A percentile compares a stretch with the other conserved stretches of the same genome.
These are phyloP conservation scores for Cladosporium oxysporum DNA, from an alignment of 2,329 filamentous ascomycete species.

Conservation along the genomic window DNA sequence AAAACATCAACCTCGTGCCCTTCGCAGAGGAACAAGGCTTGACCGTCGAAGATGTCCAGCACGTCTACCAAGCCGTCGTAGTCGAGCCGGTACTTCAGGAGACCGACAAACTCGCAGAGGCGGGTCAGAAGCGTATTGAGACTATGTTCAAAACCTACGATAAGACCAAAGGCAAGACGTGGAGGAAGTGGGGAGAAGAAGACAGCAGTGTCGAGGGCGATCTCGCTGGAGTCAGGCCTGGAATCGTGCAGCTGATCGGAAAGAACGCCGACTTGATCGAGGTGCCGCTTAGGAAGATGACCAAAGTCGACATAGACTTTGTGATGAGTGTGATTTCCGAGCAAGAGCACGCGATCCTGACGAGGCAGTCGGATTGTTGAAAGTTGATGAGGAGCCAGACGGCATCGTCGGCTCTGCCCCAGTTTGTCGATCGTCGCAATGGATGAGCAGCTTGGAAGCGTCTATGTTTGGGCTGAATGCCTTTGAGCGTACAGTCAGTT, in stretches of 20 bases:
- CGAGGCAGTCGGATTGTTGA: not conserved
- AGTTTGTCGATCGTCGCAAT: not conserved
- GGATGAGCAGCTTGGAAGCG: not conserved
- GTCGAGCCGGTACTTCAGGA: slow-evolving; percentile 24
- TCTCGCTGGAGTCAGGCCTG: slow-evolving; percentile 21
- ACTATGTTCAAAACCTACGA: slow-evolving; percentile 11
- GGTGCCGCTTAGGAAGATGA: slow-evolving; percentile 13
- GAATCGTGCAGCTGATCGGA: slow-evolving; percentile 9
- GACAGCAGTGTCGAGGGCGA: slow-evolving; percentile 15
- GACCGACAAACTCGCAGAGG: slow-evolving; percentile 20
- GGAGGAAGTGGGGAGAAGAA: slow-evolving; percentile 14
- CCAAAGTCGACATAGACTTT: slow-evolving; percentile 48
- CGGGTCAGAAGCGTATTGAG: slow-evolving; percentile 25
- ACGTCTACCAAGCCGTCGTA: slow-evolving; percentile 25
- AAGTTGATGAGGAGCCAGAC: too few species aligned
- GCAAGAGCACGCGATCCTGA: not conserved
- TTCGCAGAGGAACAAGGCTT: slow-evolving; percentile 23
- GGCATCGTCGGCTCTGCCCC: not conserved
- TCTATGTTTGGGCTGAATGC: not conserved
- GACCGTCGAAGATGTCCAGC: slow-evolving; percentile 28
- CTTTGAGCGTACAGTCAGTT: not conserved
- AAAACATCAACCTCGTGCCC: slow-evolving; percentile 23
- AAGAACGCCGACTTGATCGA: slow-evolving; percentile 12
- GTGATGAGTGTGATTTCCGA: not conserved
- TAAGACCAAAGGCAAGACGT: slow-evolving; percentile 3